Percentiles rank a stretch among this genome's conserved stretches.
Evolutionary conservation across 306 rosid species (phyloP).

Genomic region (Morella rubra): DNA sequence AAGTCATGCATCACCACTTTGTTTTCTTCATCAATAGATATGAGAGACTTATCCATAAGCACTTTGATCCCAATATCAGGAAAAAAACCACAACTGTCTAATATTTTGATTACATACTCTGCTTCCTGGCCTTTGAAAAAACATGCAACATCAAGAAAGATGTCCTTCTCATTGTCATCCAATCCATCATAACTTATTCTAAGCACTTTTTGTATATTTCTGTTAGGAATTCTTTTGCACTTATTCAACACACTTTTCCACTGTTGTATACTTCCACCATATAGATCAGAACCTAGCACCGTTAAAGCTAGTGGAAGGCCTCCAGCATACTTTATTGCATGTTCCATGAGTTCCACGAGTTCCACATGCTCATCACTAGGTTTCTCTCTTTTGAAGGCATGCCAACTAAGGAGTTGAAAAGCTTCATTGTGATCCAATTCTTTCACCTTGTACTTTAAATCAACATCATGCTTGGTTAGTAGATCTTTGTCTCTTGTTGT

Average conservation of each 20-base stretch:
- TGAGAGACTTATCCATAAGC: slow-evolving; percentile 8
- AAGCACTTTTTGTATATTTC: slow-evolving; percentile 17
- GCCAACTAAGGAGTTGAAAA: slow-evolving; percentile 22
- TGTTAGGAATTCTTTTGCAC: slow-evolving; percentile 14
- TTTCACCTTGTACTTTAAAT: slow-evolving; percentile 20
- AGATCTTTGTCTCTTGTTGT: no score
- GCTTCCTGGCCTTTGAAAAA: no score
- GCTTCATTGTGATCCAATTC: no score
- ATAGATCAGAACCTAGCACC: no score
- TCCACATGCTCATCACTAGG: background rate
- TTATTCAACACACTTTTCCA: slow-evolving; percentile 26
- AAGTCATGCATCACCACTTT: slow-evolving; percentile 47
- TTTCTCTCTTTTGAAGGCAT: background rate
- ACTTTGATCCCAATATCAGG: slow-evolving; percentile 18
- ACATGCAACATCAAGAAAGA: no score
- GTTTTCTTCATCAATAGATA: background rate
- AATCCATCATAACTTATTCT: slow-evolving; percentile 32
- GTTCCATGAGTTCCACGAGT: no score
- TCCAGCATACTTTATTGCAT: no score
- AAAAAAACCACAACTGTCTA: slow-evolving; percentile 20
- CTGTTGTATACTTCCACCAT: no score
- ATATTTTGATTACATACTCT: no score
- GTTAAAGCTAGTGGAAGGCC: no score
- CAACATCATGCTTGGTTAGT: slow-evolving; percentile 3
- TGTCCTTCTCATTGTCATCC: slow-evolving; percentile 16